These are phyloP conservation scores for Peronospora farinosa DNA, from an alignment of 352 stramenopile species.

Conservation along the genomic window DNA sequence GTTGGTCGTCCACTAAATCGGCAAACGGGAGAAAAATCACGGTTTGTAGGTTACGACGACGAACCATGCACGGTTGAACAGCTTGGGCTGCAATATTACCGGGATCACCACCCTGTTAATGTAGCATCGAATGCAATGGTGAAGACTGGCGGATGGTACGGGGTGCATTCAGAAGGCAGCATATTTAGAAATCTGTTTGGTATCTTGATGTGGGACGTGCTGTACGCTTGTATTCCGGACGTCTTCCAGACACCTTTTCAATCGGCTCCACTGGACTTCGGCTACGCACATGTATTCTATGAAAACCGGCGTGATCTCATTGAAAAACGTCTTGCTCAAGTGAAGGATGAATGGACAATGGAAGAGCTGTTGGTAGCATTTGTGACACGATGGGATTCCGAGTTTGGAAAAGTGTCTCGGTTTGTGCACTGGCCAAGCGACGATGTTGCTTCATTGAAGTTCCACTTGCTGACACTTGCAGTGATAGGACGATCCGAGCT, in stretches of 20 bases:
- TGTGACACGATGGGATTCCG: constrained; percentile 27
- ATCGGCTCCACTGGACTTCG: constrained; percentile 61
- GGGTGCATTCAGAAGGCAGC: constrained; percentile 77
- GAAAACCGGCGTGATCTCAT: constrained; percentile 35
- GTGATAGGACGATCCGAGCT: constrained; percentile 41
- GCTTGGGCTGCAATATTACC: constrained; percentile 77
- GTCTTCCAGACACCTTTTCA: constrained; percentile 88
- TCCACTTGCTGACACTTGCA: constrained; percentile 46
- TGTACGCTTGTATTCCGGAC: constrained; percentile 71
- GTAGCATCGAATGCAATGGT: background rate
- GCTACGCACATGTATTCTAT: constrained; percentile 53
- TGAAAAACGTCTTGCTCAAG: constrained; percentile 35
- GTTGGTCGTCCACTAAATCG: constrained; percentile 70
- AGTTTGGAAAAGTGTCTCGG: constrained; percentile 51
- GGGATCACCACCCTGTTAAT: constrained; percentile 23
- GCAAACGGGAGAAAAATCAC: constrained; percentile 67
- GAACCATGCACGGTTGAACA: constrained; percentile 80
- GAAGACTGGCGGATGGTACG: constrained; percentile 61
- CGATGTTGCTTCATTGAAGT: constrained; percentile 31
- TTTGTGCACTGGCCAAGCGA: constrained; percentile 57
- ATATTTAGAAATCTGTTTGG: constrained; percentile 73
- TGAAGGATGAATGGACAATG: constrained; percentile 37
- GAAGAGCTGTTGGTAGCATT: constrained; percentile 40
- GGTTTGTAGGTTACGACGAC: constrained; percentile 85
- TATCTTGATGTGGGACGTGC: constrained; percentile 84